These are phyloP conservation scores for Aquilaria malaccensis DNA, from an alignment of 345 rosid species.

Conservation along the genomic window DNA sequence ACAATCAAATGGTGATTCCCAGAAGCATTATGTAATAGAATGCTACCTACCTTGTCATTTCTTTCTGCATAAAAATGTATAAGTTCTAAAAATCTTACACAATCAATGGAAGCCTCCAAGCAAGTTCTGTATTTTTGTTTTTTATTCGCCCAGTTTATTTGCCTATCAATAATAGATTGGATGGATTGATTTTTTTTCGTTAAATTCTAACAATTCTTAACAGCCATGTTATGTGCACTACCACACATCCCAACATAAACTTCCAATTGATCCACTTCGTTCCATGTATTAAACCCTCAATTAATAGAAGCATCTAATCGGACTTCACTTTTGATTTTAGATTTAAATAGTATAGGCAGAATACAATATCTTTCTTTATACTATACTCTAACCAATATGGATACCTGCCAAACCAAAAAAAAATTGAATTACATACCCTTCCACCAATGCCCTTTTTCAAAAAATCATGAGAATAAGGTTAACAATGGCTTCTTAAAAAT, in stretches of 20 bases:
- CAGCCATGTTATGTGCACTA: no score
- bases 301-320: background rate
- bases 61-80: background rate
- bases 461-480: no score
- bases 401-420: background rate
- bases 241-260: background rate
- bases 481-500: background rate
- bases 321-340: background rate
- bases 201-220: background rate
- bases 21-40: constrained; percentile 2
- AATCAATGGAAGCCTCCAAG: background rate
- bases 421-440: no score
- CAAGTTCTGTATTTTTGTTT: background rate
- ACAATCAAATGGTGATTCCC: background rate
- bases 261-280: background rate
- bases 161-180: background rate
- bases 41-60: background rate
- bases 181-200: constrained; percentile 5
- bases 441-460: no score
- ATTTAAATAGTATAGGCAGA: background rate
- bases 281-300: background rate
- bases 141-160: background rate
- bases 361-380: background rate
- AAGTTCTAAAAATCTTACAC: background rate
- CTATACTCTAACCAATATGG: background rate